Base-by-base conservation (phyloP, 1,284 basidiomycete genomes). In the Rhodotorula sp. region DNA sequence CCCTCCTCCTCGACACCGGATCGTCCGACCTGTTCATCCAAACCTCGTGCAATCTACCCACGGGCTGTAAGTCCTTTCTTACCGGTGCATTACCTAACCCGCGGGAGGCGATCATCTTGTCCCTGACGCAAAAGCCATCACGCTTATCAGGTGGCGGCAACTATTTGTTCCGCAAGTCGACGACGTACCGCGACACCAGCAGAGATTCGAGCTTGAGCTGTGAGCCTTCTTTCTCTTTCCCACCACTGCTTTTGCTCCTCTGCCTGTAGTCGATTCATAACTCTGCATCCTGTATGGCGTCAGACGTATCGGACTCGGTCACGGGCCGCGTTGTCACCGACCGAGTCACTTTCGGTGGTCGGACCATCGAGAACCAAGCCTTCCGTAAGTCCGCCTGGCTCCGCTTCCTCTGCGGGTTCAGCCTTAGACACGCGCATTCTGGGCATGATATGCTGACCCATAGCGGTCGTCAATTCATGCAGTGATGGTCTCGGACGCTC, bases 21-120 rank as follows among this genome's bases (percentile, higher is more conserved):
- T 61, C 59, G 43, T n/a, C 43, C 21, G 65, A 67, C 31, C 21
- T 67, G n/a, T 47, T 60, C 20, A 39, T 67, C 10, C 56, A 58
- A 23, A 5, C 16, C 6, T 16, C 26, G 8, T 29, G 47, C 60
- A 20, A n/a, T 2, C n/a, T 10, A 16, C 20, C 21, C 23, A 7
- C 58, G 39, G 54, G 54, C 23, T 56, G 54, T 56, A 20, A 56
- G 54, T 56, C 56, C 31, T 4, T 39, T 15, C n/a, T 34, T 34
- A 34, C 34, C 34, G 34, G 34, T 34, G 34, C 34, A 34, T 34
- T 34, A 34, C 34, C 34, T 34, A 6, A 34, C 34, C 34, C 34
- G 34, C n/a, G 34, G 34, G 34, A 34, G 34, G 34, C 34, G 34
- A 34, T 34, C 34, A 34, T 34, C 34, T 34, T 34, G 31, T 34